These are phyloP conservation scores for Pichia cabralensis DNA, from an alignment of 805 yeast species.

Conservation along the genomic window DNA sequence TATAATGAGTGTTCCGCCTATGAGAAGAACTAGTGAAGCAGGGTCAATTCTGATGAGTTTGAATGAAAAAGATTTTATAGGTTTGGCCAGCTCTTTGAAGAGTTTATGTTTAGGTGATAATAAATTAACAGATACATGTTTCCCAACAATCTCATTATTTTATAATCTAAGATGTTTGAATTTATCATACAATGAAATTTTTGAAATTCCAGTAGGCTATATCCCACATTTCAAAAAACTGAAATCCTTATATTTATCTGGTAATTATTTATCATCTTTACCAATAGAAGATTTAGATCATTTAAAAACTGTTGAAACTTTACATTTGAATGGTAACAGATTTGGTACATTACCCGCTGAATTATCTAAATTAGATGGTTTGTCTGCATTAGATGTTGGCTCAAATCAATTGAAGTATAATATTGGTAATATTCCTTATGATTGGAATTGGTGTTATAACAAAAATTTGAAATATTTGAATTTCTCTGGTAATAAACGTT, in stretches of 20 bases:
- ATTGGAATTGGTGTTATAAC: constrained; percentile 96
- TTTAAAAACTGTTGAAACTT: constrained; percentile 44
- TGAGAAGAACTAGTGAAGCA: constrained; percentile 12
- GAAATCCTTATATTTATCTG: constrained; percentile 65
- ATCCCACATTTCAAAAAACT: constrained; percentile 45
- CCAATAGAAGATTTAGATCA: constrained; percentile 80
- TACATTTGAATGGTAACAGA: constrained; percentile 75
- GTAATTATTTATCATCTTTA: constrained; percentile 66
- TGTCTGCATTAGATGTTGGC: constrained; percentile 79
- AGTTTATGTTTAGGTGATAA: constrained; percentile 71
- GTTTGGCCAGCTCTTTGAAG: constrained; percentile 28
- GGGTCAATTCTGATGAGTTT: background rate
- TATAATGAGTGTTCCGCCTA: background rate
- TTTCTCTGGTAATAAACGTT: constrained; percentile 84
- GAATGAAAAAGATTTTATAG: background rate
- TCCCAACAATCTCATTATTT: constrained; percentile 55
- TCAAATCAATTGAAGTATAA: constrained; percentile 85
- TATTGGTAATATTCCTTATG: constrained; percentile 88
- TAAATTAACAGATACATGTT: constrained; percentile 66
- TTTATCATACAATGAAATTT: constrained; percentile 72
- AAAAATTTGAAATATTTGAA: constrained; percentile 66
- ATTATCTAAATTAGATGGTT: constrained; percentile 51
- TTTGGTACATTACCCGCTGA: constrained; percentile 85
- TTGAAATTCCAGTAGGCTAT: constrained; percentile 75
- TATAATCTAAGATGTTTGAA: constrained; percentile 53